Base-by-base conservation (phyloP, 495 filamentous ascomycete species). In the Talaromyces borbonicus region DNA sequence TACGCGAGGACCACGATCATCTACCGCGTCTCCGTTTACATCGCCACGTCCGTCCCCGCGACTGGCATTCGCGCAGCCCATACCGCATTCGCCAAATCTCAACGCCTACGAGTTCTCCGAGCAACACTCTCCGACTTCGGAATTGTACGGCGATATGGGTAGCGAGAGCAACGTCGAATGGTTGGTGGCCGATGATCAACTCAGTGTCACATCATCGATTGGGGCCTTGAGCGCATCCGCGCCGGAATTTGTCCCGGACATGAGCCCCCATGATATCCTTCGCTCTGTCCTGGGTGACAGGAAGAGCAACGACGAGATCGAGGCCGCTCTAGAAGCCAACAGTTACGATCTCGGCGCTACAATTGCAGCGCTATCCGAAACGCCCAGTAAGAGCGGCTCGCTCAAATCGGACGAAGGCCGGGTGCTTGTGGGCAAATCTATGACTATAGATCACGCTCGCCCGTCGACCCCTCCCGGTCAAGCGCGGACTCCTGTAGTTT, bases 241-340 rank as follows among this genome's bases (percentile, higher is more conserved):
- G 12, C 80, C 90, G 46, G 93, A 87, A 55, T 77, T 86, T 49
- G 79, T 85, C 22, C 78, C 81, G 26, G 89, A 97, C 55, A 99
- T 99, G 93, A 92, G 86, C 42, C 90, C 93, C 2, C 93, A 95
- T 68, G 93, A 99, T 62, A 99, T 99, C 73, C 71, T 99, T 33
- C 84, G 93, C 40, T 95, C 90, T 8, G 92, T 99, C 24, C 72
- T 99, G 26, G 88, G 90, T 8, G 88, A 90, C 55, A 81, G 84
- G 48, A 83, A 83, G 52, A 79, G 85, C 12, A 90, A 97, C 54
- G 90, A 96, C 43, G 93, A 99, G 59, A 90, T 97, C 42, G 88
- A 96, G 56, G 69, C 77, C 8, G 87, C 89, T 12, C 75, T 99
- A 38, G 89, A 90, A 59, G 72, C 80, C 49, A 90, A 95, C 59